Base-by-base conservation (phyloP, 768 basidiomycete genomes). In the Hericium rajendrae region DNA sequence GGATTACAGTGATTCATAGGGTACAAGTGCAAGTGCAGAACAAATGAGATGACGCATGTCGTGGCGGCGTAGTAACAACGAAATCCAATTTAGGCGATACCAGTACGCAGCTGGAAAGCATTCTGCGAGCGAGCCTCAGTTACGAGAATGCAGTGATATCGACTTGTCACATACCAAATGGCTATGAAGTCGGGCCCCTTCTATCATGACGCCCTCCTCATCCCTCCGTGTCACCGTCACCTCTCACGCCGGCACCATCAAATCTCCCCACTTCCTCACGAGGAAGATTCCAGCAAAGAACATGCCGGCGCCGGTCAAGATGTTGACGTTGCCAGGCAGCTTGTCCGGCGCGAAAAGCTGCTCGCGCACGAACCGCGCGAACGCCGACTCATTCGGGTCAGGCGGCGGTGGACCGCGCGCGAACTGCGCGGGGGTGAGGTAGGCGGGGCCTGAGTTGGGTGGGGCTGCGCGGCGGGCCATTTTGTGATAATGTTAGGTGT, bases 261-360 rank as follows among this genome's bases (percentile, higher is more conserved):
- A 67, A 43, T 86, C 87, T 11, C 91, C 91, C 79, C 86, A 95
- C 43, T 81, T 80, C 68, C 88, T 82, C 15, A 85, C 82, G 13
- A 75, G 82, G 48, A 83, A 69, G 57, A 92, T 83, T 3, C 88
- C 87, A 28, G 80, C 86, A 24, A 82, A 71, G 64, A 91, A 92
- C 59, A 90, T 71, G 6, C 77, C 74, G 6, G 85, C 71, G 18
- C 85, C 85, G 8, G 83, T 81, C 48, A 83, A 63, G 59, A 91
- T 79, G 66, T 77, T 87, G 66, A 90, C 64, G 67, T 91, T 92
- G 57, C 89, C 89, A 12, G 78, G 73, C 15, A 85, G 64, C 69
- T 91, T 90, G 62, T 91, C 87, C 10, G 85, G 84, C 51, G 86
- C 78, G 57, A 78, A 78, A 22, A 91, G 74, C 72, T 91, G 81